A percentile compares a stretch with the other conserved stretches of the same genome.
Conservation (phyloP, 352 stramenopile genomes). For the Globisporangium uncinulatum region DNA sequence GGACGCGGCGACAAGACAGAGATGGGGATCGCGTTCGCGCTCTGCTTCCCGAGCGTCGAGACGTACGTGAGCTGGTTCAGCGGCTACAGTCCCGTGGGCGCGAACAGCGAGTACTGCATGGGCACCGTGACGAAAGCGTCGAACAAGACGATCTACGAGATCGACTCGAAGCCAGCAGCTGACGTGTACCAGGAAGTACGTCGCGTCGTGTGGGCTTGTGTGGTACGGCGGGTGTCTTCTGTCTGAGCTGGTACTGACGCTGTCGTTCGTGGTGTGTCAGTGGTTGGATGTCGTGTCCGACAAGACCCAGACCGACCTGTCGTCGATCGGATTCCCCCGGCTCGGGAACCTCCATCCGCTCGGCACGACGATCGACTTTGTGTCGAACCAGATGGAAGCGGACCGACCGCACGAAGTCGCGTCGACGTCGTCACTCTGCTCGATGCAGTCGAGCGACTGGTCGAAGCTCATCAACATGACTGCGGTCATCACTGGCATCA, state of each 20-base stretch:
- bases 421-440: conserved; percentile 58
- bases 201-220: not conserved
- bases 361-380: conserved; percentile 76
- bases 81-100: conserved; percentile 71
- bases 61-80: conserved; percentile 87
- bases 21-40: conserved; percentile 75
- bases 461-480: conserved; percentile 84
- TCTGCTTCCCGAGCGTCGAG: conserved; percentile 84
- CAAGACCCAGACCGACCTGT: conserved; percentile 64
- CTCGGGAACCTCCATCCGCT: conserved; percentile 80
- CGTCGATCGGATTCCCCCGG: conserved; percentile 71
- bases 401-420: conserved; percentile 46
- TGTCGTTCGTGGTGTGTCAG: conserved; percentile 14
- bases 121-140: conserved; percentile 81
- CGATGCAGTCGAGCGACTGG: conserved; percentile 79
- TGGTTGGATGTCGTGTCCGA: conserved; percentile 80
- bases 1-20: conserved; percentile 72
- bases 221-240: not conserved
- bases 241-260: not conserved
- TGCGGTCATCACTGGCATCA: conserved; percentile 80
- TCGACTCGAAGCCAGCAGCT: conserved; percentile 75
- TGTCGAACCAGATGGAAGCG: conserved; percentile 63
- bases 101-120: conserved; percentile 79
- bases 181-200: conserved; percentile 77
- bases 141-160: conserved; percentile 84